A percentile compares a stretch with the other conserved stretches of the same genome.
phyloP scores from a whole-genome alignment of 2,329 filamentous ascomycete species.

The Verticillium zaregamsianum region DNA sequence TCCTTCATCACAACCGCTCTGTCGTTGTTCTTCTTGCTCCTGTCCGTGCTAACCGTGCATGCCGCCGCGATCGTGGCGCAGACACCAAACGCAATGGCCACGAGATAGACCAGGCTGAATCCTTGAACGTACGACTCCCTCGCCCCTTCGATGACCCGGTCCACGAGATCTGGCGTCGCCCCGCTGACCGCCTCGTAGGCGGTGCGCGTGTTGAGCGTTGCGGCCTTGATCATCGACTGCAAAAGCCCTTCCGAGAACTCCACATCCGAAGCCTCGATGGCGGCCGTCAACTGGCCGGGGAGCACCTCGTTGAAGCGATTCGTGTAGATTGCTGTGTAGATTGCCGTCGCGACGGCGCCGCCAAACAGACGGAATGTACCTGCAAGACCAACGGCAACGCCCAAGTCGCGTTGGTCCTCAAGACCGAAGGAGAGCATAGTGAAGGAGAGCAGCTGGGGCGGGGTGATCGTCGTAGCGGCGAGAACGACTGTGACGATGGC shows the following conservation, averaged over 20 bases:
- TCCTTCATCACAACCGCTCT: constrained; percentile 20
- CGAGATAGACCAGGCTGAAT: constrained; percentile 28
- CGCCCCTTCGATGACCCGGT: constrained; percentile 21
- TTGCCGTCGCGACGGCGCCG: constrained; percentile 30
- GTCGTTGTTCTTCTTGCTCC: constrained; percentile 23
- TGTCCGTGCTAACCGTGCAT: constrained; percentile 24
- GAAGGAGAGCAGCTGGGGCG: constrained; percentile 26
- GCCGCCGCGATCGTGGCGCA: constrained; percentile 24
- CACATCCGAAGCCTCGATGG: constrained; percentile 15
- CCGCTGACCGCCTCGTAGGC: constrained; percentile 24
- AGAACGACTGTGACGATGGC: constrained; percentile 28
- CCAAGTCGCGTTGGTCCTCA: constrained; percentile 28
- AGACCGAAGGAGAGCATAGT: constrained; percentile 29
- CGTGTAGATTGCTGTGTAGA: constrained; percentile 30
- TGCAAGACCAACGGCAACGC: constrained; percentile 30
- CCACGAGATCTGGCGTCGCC: constrained; percentile 19
- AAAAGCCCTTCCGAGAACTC: constrained; percentile 14
- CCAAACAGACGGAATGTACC: constrained; percentile 31
- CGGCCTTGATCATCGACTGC: constrained; percentile 20
- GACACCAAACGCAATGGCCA: constrained; percentile 29
- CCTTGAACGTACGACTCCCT: constrained; percentile 26
- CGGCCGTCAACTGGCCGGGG: constrained; percentile 15
- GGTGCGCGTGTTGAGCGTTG: constrained; percentile 24
- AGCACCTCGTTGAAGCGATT: constrained; percentile 21
- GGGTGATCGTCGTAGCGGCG: constrained; percentile 23